phyloP scores from a whole-genome alignment of 169 alveolate species.

The Neospora caninum region DNA sequence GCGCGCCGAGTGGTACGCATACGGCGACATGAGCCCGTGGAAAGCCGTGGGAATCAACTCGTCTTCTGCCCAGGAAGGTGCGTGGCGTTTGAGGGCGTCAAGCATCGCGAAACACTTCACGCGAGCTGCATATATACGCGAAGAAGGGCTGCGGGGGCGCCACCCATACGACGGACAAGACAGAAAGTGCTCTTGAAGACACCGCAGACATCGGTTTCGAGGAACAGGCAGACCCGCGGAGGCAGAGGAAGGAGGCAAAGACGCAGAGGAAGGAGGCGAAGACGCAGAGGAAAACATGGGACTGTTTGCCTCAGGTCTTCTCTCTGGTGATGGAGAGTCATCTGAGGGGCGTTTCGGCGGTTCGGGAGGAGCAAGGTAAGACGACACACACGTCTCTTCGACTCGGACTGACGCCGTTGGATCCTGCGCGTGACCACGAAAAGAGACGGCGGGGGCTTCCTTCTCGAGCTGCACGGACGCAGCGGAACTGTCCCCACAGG shows the following conservation, averaged over 20 bases:
- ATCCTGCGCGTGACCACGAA: too few species aligned
- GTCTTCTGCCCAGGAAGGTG: constrained; percentile 8
- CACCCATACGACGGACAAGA: background rate
- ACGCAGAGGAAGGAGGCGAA: background rate
- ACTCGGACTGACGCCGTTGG: too few species aligned
- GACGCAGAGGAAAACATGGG: background rate
- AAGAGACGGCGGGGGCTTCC: too few species aligned
- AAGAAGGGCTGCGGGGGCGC: background rate
- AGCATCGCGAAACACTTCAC: constrained; percentile 24
- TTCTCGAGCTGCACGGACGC: too few species aligned
- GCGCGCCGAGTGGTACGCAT: constrained; percentile 13
- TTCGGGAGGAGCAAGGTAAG: too few species aligned
- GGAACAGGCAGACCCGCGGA: background rate
- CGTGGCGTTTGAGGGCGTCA: constrained; percentile 2
- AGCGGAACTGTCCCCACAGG: too few species aligned
- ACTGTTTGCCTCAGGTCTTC: too few species aligned
- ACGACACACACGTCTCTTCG: too few species aligned
- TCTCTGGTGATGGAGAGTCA: too few species aligned
- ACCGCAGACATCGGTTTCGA: constrained; percentile 6
- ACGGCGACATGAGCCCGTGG: constrained; percentile 33
- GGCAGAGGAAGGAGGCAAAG: background rate
- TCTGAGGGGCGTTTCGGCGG: too few species aligned
- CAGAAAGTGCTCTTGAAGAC: constrained; percentile 4
- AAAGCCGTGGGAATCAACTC: constrained; percentile 20
- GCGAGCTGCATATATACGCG: background rate